Base-by-base conservation (phyloP, 768 basidiomycete genomes). In the Mycena galopus region DNA sequence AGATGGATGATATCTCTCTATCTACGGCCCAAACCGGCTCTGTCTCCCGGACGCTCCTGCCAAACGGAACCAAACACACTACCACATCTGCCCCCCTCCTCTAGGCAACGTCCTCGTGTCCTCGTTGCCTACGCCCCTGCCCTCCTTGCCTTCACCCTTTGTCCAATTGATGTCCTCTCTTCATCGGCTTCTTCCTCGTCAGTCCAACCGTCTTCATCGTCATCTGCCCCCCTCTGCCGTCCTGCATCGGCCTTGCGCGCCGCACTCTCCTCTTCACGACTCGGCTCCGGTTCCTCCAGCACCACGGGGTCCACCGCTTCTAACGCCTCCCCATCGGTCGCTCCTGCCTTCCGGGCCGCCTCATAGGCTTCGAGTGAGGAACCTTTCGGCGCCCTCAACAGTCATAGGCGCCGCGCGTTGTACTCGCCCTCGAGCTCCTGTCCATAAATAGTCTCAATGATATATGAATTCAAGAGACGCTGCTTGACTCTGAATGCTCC, bases 221-320 rank as follows among this genome's bases (percentile, higher is more conserved):
- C 57, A 0, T 60, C 59, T 21, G 30, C 39, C 2, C 7, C 32
- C 23, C 23, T 39, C 62, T 67, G 11, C 58, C 64, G 25, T 63
- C 72, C 12, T 17, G 25, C 61, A 55, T 58, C 30, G 33, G 73
- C 56, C 7, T 67, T 16, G 67, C 82, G 83, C 19, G 71, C 58
- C 1, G 79, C 77, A 30, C 74, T 77, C 14, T 76, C 69, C 19
- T 66, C 65, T 23, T 66, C 65, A 2, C 55, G 55, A 19, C 65
- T 66, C 1, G 65, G 65, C 27, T 66, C 65, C 27, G 37, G 39
- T 17, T 42, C 53, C 14, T 65, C 64, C 33, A 56, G 12, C 4
- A 66, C n/a, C 11, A 37, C 29, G 1, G 33, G 35, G 11, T 3
- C 35, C n/a, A 23, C 65, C n/a, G 21, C 44, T 16, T 0, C 55